These are phyloP conservation scores for Populus trichocarpa DNA, from an alignment of 441 rosid species.

Conservation along the genomic window DNA sequence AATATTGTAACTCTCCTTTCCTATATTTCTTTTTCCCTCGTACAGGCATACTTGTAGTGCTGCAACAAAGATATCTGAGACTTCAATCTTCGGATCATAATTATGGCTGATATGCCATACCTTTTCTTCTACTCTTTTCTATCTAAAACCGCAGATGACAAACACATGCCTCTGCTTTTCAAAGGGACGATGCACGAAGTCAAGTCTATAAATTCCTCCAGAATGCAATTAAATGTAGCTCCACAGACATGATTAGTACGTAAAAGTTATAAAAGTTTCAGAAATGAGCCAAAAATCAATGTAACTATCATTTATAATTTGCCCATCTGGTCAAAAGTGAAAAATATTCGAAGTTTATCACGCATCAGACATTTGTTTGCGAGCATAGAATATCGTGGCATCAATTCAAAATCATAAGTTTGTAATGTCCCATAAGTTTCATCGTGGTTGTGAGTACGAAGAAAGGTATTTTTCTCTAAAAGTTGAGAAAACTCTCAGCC, in stretches of 20 bases:
- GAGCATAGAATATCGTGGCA: too few relatives aligned
- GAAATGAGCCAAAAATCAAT: too few relatives aligned
- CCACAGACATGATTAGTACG: too few relatives aligned
- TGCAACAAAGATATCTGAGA: too few relatives aligned
- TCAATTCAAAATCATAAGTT: too few relatives aligned
- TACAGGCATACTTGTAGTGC: too few relatives aligned
- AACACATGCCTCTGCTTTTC: background rate
- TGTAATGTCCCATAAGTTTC: too few relatives aligned
- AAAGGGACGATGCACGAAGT: background rate
- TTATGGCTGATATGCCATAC: background rate
- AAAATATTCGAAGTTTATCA: background rate
- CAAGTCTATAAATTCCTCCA: background rate
- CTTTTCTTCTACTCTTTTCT: background rate
- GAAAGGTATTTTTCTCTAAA: background rate
- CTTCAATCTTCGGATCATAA: too few relatives aligned
- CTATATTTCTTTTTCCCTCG: background rate
- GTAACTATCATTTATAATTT: background rate
- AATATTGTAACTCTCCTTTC: background rate
- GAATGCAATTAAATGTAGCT: too few relatives aligned
- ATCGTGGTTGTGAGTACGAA: too few relatives aligned
- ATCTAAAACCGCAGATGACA: background rate
- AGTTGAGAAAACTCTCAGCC: background rate
- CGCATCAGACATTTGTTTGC: background rate
- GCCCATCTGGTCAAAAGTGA: background rate
- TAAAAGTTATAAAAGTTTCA: too few relatives aligned